Evolutionary conservation across 306 rosid species (phyloP).

Genomic region (Canavalia ensiformis): DNA sequence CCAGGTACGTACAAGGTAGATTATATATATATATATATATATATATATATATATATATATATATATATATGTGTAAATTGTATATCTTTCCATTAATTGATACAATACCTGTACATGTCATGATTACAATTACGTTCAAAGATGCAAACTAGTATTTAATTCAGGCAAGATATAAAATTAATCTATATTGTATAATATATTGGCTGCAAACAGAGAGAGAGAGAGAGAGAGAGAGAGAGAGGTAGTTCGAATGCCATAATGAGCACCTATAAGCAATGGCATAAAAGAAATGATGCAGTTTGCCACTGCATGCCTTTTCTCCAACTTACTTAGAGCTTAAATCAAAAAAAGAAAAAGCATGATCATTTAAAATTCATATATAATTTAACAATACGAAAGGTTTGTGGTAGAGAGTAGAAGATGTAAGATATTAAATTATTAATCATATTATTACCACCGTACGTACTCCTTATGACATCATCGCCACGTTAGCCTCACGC

Average conservation of each 20-base stretch:
- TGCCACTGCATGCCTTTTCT: conserved; percentile 72
- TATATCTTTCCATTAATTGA: too few species aligned
- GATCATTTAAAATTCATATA: conserved; percentile 8
- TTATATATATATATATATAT: too few species aligned
- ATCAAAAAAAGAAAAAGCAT: conserved; percentile 34
- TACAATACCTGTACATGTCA: not conserved
- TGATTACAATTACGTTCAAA: not conserved
- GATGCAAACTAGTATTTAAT: not conserved
- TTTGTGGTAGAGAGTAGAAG: conserved; percentile 24
- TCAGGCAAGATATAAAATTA: not conserved
- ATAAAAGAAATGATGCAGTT: conserved; percentile 83
- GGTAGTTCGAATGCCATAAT: conserved; percentile 70
- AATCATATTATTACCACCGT: conserved; percentile 4
- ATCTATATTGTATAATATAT: not conserved
- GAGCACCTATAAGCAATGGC: conserved; percentile 66
- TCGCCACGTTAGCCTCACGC: conserved; percentile 61
- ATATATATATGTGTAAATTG: not conserved
- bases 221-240: not conserved
- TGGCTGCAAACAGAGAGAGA: not conserved
- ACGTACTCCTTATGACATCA: conserved; percentile 62
- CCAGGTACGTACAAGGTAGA: too few species aligned
- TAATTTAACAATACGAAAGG: conserved; percentile 20
- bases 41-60: not conserved
- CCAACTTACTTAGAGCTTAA: conserved; percentile 48
- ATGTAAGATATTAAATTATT: conserved; percentile 9